Base-by-base conservation (phyloP, 805 yeast species). In the Candida sanyiensis region DNA sequence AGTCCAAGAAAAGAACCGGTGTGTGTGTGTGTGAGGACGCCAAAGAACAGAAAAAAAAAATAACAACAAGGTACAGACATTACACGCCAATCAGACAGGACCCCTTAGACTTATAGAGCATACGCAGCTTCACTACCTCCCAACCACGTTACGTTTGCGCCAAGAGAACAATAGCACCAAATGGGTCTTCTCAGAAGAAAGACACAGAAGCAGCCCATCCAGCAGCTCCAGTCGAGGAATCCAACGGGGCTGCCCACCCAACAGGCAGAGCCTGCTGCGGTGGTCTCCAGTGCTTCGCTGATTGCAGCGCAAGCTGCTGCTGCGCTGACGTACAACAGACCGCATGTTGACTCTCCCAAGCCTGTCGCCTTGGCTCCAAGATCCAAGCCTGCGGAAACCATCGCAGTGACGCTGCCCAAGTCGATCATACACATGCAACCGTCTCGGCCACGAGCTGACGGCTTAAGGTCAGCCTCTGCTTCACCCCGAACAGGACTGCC, bases 301-400 rank as follows among this genome's bases (percentile, higher is more conserved):
- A 7, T 48, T 10, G 58, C 58, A n/a, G 54, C 56, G 3, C 49
- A 54, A 35, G 52, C 58, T 8, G 58, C 51, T 12, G 58, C 51
- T 9, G 40, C 45, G 1, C 24, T 31, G 12, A 31, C 35, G 10
- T 35, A 37, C 24, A 38, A 39, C 33, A 35, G 35, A 12, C 28
- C 35, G 17, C 18, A 22, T 11, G 18, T 21, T 3, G 20, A 18
- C 6, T 18, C 22, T 15, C 9, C 29, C 5, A 29, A 19, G 15
- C 12, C 26, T 8, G 18, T 15, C 6, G 23, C 12, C 10, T 23
- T 17, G 22, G 27, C 25, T 6, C 25, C 17, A 23, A 15, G 22
- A 13, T 13, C 22, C 30, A 36, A 36, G 11, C 5, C 17, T 11
- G 7, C 13, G 17, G 7, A 16, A 9, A 7, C 21, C n/a, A 18